Evolutionary conservation across 1,284 basidiomycete genomes (phyloP), one percentile per base, ranked within the genome.

Genomic region (Ganoderma sp.): DNA sequence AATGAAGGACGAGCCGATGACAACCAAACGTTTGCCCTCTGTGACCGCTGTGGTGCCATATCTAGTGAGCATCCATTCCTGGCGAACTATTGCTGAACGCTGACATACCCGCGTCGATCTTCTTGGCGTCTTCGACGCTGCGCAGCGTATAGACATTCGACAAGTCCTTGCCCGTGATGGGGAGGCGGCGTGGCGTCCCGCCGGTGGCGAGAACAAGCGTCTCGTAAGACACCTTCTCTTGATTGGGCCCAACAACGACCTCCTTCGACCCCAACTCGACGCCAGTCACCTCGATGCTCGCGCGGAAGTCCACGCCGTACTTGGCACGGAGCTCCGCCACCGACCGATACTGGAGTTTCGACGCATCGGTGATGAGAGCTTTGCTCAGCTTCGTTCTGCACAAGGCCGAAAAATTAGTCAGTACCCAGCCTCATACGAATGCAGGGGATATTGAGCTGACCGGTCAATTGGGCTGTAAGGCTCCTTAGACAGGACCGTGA

Each of bases 1-100:
- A 76, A 99, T 99, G 81, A 98, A 98, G 22, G 92, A 94, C 42
- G 91, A 93, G 1, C 96, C 96, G 71, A 98, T 92, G 42, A 98
- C 87, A 42, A 96, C 94, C 60, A 94, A 80, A 65, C 89, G 86
- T 75, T 94, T 92, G 37, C 92, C 92, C 75, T 91, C 88, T 76
- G 88, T 81, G 17, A 68, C 73, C 9, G 74, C 78, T 76, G 42
- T 43, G 6, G 41, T 22, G 54, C 9, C 22, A 28, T 39, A 9
- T 10, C 42, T n/a, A 41, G 37, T 72, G n/a, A 73, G 37, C 8
- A 32, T 37, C 28, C 19, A 57, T 58, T 52, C 63, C 34, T 50
- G 9, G 22, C 32, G 7, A 56, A 17, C 14, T 14, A 39, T 19
- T 14, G 25, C 7, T n/a, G 2, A 34, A 39, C 64, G 10, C 22